Conservation (phyloP, 768 basidiomycete species). For the Phaffia tasmanica region DNA sequence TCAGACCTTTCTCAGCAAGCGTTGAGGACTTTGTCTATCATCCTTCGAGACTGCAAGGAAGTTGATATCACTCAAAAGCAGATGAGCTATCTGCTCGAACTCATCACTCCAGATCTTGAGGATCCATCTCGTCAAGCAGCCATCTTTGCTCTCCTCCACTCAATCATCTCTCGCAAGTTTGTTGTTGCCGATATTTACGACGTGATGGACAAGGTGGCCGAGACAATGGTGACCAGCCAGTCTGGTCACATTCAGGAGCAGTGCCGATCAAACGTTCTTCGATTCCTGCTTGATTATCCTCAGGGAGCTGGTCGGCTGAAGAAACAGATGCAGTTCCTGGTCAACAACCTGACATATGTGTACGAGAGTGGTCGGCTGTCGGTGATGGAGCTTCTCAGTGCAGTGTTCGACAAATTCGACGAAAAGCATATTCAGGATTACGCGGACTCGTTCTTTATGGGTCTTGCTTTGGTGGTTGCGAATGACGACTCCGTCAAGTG, state of each 20-base stretch:
- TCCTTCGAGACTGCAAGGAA: slow-evolving; percentile 77
- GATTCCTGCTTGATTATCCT: slow-evolving; percentile 93
- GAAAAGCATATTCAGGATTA: slow-evolving; percentile 61
- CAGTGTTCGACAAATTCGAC: slow-evolving; percentile 75
- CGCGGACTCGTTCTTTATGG: slow-evolving; percentile 77
- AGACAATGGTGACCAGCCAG: slow-evolving; percentile 87
- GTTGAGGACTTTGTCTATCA: slow-evolving; percentile 68
- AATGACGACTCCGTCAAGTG: slow-evolving; percentile 89
- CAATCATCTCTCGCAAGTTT: slow-evolving; percentile 80
- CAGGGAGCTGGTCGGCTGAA: slow-evolving; percentile 84
- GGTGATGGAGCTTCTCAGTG: slow-evolving; percentile 85
- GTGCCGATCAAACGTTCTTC: slow-evolving; percentile 74
- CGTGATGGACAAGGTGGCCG: slow-evolving; percentile 82
- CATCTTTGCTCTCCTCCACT: slow-evolving; percentile 76
- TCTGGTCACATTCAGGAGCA: slow-evolving; percentile 82
- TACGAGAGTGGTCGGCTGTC: slow-evolving; percentile 83
- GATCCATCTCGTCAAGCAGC: slow-evolving; percentile 73
- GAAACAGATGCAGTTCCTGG: slow-evolving; percentile 79
- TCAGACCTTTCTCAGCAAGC: slow-evolving; percentile 81
- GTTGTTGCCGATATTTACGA: slow-evolving; percentile 96
- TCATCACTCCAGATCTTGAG: slow-evolving; percentile 80
- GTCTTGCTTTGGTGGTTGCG: slow-evolving; percentile 80
- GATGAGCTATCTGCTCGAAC: slow-evolving; percentile 69
- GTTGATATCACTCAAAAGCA: slow-evolving; percentile 82
- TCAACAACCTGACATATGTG: slow-evolving; percentile 79